A percentile compares a stretch with the other conserved stretches of the same genome.
phyloP scores from a whole-genome alignment of 2,329 filamentous ascomycete genomes.

The Phyllachora maydis region DNA sequence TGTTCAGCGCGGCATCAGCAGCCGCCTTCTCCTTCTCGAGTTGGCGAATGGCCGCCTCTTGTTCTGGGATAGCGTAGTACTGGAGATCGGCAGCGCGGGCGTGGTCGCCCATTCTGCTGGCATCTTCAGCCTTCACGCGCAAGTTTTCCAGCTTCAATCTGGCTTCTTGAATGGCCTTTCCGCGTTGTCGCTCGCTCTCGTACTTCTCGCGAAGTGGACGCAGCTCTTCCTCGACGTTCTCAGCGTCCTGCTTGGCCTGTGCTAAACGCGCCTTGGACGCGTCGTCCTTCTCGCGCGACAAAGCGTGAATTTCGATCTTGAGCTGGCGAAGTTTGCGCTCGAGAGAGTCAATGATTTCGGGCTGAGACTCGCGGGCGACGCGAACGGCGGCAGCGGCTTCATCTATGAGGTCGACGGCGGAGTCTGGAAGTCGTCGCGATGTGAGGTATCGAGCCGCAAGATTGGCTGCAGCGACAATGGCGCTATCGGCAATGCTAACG shows the following conservation, averaged over 20 bases:
- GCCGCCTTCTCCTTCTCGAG: constrained; percentile 65
- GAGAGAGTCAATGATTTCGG: constrained; percentile 84
- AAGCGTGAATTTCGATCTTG: constrained; percentile 90
- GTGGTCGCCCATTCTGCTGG: constrained; percentile 71
- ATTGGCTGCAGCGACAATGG: constrained; percentile 78
- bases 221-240: constrained; percentile 86
- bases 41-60: constrained; percentile 57
- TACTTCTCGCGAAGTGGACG: constrained; percentile 88
- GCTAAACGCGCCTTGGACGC: constrained; percentile 68
- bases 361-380: constrained; percentile 88
- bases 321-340: constrained; percentile 80
- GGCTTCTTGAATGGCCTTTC: constrained; percentile 79
- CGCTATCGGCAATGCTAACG: constrained; percentile 87
- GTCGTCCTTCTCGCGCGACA: constrained; percentile 86
- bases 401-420: constrained; percentile 88
- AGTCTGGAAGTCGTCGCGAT: constrained; percentile 76
- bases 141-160: constrained; percentile 89
- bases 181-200: constrained; percentile 75
- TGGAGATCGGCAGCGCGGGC: constrained; percentile 80
- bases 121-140: constrained; percentile 81
- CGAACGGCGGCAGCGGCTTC: constrained; percentile 93
- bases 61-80: constrained; percentile 93
- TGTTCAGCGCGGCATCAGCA: constrained; percentile 51
- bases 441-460: constrained; percentile 89
- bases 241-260: constrained; percentile 72